Base-by-base conservation (phyloP, 306 rosid genomes). In the Hippophae tibetana region DNA sequence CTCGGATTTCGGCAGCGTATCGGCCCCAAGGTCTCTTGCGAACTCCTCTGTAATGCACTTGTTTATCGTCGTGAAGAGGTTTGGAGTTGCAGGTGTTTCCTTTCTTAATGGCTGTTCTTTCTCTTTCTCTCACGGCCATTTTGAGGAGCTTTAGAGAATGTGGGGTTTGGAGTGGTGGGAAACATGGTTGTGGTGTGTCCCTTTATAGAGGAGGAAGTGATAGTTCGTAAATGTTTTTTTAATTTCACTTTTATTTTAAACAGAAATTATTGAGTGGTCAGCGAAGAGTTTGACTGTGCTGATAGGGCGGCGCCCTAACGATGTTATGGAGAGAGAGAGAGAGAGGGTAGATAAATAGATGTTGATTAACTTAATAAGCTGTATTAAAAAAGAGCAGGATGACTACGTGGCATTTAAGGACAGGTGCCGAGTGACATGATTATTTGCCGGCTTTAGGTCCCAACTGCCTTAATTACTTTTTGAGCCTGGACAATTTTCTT, bases 21-120 rank as follows among this genome's bases (percentile, higher is more conserved):
- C 73, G 56, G n/a, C 73, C 73, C 73, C 73, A 68, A 0, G 73
- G 73, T 48, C 73, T 60, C 66, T 68, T 68, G 6, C 73, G 41
- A 9, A 68, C 73, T 40, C 73, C 73, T 10, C 73, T 62, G 40
- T 25, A 68, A 25, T 68, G 73, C 44, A 60, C 44, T 5, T 68
- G 66, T 3, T 40, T 68, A 6, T 13, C 66, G 54, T 68, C 47
- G 27, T 13, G 42, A 26, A 5, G 26, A 7, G n/a, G 13, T 25
- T 9, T 25, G 14, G 13, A 11, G 5, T 23, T 13, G 47, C 50
- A 43, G 3, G 55, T 54, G 13, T 25, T 50, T 9, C 43, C 53
- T 23, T 49, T 49, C 50, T 8, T 47, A 47, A 7, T 10, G 54
- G 60, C 13, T 47, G 38, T 31, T 31, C 44, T 12, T 42, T 43